A percentile compares a stretch with the other conserved stretches of the same genome.
Conservation (phyloP, 345 rosid species). For the Euphorbia peplus region DNA sequence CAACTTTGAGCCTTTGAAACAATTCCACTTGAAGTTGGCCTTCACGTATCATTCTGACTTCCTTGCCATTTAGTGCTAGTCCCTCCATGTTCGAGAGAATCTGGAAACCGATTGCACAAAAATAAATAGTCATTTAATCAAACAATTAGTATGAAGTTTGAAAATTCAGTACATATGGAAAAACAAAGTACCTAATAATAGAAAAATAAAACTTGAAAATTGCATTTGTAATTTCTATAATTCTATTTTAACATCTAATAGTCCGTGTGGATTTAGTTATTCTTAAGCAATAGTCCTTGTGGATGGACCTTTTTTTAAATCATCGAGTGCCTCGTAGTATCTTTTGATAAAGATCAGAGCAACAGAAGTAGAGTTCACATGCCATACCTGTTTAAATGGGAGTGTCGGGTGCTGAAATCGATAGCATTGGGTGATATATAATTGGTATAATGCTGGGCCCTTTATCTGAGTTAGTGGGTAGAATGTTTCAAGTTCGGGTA, state of each 20-base stretch:
- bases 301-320: too few species aligned
- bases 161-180: too few species aligned
- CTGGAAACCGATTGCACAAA: conserved; percentile 8
- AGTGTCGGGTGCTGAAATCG: background rate
- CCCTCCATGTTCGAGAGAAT: conserved; percentile 18
- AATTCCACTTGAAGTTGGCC: background rate
- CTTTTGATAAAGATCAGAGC: too few species aligned
- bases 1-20: conserved; percentile 1
- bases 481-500: conserved; percentile 17
- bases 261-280: too few species aligned
- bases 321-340: too few species aligned
- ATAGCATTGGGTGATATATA: background rate
- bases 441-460: conserved; percentile 6
- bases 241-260: too few species aligned
- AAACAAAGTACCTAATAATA: too few species aligned
- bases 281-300: too few species aligned
- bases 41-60: background rate
- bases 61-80: background rate
- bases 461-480: background rate
- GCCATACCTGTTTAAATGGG: too few species aligned
- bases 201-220: too few species aligned
- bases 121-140: background rate
- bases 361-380: too few species aligned
- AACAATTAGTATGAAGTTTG: background rate
- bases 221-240: too few species aligned